A percentile compares a stretch with the other conserved stretches of the same genome.
Evolutionary conservation across 257 asterid genomes (phyloP).

Genomic region (Plectranthus barbatus): DNA sequence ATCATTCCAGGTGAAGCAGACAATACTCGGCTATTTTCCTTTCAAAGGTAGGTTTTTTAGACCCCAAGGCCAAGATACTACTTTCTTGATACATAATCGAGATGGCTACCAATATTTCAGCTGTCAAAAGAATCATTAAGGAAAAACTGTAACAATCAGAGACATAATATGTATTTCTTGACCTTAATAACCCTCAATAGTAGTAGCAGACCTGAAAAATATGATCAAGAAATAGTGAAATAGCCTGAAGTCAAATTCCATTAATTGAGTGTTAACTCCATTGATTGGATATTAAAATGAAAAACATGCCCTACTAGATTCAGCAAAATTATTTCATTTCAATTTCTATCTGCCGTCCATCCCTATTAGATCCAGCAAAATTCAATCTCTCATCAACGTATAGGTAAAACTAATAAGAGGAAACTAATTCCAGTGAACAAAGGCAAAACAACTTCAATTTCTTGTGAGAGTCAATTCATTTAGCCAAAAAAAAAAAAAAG

Average conservation of each 20-base stretch:
- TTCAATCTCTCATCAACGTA: slow-evolving; percentile 2
- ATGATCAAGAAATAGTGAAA: background rate
- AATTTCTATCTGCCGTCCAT: background rate
- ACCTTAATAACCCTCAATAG: background rate
- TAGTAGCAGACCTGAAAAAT: background rate
- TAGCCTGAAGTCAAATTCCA: background rate
- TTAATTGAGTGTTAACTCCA: background rate
- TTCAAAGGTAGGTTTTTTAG: background rate
- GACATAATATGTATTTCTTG: background rate
- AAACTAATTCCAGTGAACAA: background rate
- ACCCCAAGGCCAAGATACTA: background rate
- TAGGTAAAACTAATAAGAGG: background rate
- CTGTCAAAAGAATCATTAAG: background rate
- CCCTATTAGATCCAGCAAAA: background rate
- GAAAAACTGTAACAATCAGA: background rate
- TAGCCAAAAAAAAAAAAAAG: slow-evolving; percentile 7
- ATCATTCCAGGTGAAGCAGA: background rate
- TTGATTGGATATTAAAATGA: background rate
- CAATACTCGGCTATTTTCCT: background rate
- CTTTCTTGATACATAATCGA: background rate
- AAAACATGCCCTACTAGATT: background rate
- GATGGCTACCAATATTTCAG: background rate
- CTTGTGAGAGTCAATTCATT: background rate
- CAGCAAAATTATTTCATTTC: background rate
- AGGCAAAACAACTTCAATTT: background rate